Conservation (phyloP, 768 basidiomycete species). For the Dacryopinax primogenitus region DNA sequence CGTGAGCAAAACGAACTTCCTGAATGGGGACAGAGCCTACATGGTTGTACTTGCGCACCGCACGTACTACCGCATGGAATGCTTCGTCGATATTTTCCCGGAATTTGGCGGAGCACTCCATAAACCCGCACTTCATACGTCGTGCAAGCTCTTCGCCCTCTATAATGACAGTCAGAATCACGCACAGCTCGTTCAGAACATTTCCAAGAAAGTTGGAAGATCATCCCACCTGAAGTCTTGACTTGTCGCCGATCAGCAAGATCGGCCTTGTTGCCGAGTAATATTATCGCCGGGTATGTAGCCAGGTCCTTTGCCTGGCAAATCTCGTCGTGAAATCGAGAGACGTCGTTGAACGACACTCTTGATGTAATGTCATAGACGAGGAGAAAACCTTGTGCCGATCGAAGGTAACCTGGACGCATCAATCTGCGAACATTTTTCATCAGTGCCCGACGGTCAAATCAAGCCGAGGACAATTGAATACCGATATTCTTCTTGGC, state of each 20-base stretch:
- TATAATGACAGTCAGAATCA: no score
- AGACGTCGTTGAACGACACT: slow-evolving; percentile 94
- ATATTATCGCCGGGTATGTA: slow-evolving; percentile 73
- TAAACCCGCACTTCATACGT: slow-evolving; percentile 85
- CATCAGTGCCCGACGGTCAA: not conserved
- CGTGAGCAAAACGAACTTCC: not conserved
- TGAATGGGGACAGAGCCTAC: not conserved
- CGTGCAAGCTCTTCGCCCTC: slow-evolving; percentile 97
- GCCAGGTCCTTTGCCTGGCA: slow-evolving; percentile 94
- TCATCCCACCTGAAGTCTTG: slow-evolving; percentile 64
- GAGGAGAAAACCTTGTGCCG: slow-evolving; percentile 93
- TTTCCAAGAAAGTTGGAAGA: not conserved
- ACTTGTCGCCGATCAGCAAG: slow-evolving; percentile 93
- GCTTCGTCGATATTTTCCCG: slow-evolving; percentile 95
- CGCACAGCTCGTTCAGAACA: not conserved
- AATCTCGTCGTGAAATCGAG: slow-evolving; percentile 91
- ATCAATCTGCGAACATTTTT: slow-evolving; percentile 51
- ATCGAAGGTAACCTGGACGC: slow-evolving; percentile 98
- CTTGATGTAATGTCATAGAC: slow-evolving; percentile 96
- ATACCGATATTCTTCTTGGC: slow-evolving; percentile 97
- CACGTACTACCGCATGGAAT: slow-evolving; percentile 82
- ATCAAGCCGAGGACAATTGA: slow-evolving; percentile 17
- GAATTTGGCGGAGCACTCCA: slow-evolving; percentile 93
- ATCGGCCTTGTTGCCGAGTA: slow-evolving; percentile 97
- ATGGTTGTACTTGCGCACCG: slow-evolving; percentile 78